Evolutionary conservation across 2,329 filamentous ascomycete species (phyloP), one percentile per base, ranked within the genome.

Genomic region (Spiromastix sp.): DNA sequence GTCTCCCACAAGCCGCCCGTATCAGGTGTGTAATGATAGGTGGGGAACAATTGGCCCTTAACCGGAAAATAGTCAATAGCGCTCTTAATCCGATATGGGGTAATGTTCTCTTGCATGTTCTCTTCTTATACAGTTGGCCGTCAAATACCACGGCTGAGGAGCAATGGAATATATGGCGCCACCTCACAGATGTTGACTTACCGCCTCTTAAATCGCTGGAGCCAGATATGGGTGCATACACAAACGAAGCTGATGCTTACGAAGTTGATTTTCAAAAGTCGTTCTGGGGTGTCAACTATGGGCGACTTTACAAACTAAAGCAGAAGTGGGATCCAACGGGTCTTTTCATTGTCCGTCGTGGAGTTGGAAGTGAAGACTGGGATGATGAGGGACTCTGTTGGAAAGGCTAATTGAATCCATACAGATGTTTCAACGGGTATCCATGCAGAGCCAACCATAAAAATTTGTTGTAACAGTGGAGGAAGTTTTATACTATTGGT

Each of bases 301-400:
- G 42, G 2, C 47, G 39, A 2, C 46, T 65, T 17, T 42, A 52
- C 3, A 5, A 40, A 4, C 47, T 67, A 17, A 66, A 67, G 52
- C 38, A 48, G 5, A 56, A 59, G 35, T 64, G 57, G 41, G 63
- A 67, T 41, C 60, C 61, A 3, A 18, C 51, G 1, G 49, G 49
- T 3, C 34, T 74, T 5, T 70, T 70, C 19, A 70, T 70, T 36
- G 66, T 61, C 6, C 46, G 46, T 6, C 65, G 56, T n/a, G 64
- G 56, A 4, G 70, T 75, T 5, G 71, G 70, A 0, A 70, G 66
- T 35, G 70, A 74, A 34, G 46, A 37, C n/a, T 40, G 30, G 30
- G 30, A 32, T 24, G 30, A 32, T 21, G 20, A 32, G 12, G 20
- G 30, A 9, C 12, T 32, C 7, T 32, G 30, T 13, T n/a, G n/a